Evolutionary conservation across 148 eudicot species (phyloP), one percentile per base, ranked within the genome.

Genomic region (Chenopodium suecicum): DNA sequence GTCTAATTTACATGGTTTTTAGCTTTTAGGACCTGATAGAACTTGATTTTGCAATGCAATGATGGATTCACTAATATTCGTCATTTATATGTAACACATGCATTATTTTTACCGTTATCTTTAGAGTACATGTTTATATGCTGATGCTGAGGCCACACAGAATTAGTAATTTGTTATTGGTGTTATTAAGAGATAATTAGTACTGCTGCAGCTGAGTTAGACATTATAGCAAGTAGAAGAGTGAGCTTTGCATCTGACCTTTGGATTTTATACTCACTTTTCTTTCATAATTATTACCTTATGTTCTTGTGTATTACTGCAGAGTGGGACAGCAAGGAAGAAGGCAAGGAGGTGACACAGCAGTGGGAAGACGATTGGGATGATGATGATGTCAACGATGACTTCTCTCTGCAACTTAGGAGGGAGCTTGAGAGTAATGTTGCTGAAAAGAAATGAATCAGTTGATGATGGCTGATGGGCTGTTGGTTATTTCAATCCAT

Each of bases 361-460:
- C 95, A 94, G 81, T 93, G 98, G 98, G 98, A 94, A 75, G 98
- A 90, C 76, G 96, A 94, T 78, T 94, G 98, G 98, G 96, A 94
- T 83, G 96, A 94, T 80, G 98, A 94, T 32, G 96, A 92, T 81
- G 98, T 92, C 78, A 92, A 85, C 63, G 98, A 92, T 78, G 98
- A 94, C 80, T 94, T 92, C 89, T 92, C 96, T 34, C 79, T 94
- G 71, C 96, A 92, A 87, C 90, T 94, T 56, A 90, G 90, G 82
- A 88, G 86, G 88, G 98, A 92, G 80, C 86, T 94, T 52, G 96
- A 91, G 83, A 89, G 76, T 89, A 85, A 87, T 73, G 54, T 82
- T 60, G 75, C 81, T 29, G 90, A 87, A 78, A 90, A 89, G 88
- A 88, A 92, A 73, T 89, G 89, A 91, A 70, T 74, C 70, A 27